Base-by-base conservation (phyloP, 371 early-diverging fungal species). In the Ordospora colligata region DNA sequence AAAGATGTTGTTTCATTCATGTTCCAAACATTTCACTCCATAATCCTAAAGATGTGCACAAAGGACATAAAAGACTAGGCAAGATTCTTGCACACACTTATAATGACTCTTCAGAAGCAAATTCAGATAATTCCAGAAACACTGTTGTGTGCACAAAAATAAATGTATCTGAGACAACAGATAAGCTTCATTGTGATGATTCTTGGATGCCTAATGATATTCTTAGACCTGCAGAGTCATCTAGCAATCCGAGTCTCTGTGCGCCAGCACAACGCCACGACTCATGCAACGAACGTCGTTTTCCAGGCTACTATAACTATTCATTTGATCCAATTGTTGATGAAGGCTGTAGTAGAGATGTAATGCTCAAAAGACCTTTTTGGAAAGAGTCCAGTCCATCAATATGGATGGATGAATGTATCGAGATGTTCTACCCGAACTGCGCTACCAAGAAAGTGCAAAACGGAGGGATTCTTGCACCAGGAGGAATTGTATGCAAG, bases 1-100 rank as follows among this genome's bases (percentile, higher is more conserved):
- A 85, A 77, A 86, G 90, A 40, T 89, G 89, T 78, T 88, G 89
- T 77, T 89, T 89, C 78, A 87, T 88, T 54, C 90, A 89, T 75
- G 75, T 79, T 53, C 44, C 46, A 12, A 79, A 70, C 46, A 44
- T 64, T 10, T 23, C 64, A n/a, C 22, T 32, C 2, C 69, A 49
- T n/a, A 32, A 66, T 66, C 47, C 32, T 19, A 45, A 45, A 12
- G 49, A 46, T n/a, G 22, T 8, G n/a, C 12, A 45, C 2, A 66
- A 42, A 17, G 40, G n/a, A 0, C 19, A 25, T 25, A 53, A 6
- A 21, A 14, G 10, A 12, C 14, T 37, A 12, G 53, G 32, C 9
- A 11, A 3, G 14, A 14, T 12, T n/a, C 25, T 58, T 14, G 40
- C 40, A 32, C 27, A 58, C n/a, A 2, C 32, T 32, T 32, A 5